A percentile compares a stretch with the other conserved stretches of the same genome.
Conservation (phyloP, 371 early-diverging fungal genomes). For the Mortierella sp. region DNA sequence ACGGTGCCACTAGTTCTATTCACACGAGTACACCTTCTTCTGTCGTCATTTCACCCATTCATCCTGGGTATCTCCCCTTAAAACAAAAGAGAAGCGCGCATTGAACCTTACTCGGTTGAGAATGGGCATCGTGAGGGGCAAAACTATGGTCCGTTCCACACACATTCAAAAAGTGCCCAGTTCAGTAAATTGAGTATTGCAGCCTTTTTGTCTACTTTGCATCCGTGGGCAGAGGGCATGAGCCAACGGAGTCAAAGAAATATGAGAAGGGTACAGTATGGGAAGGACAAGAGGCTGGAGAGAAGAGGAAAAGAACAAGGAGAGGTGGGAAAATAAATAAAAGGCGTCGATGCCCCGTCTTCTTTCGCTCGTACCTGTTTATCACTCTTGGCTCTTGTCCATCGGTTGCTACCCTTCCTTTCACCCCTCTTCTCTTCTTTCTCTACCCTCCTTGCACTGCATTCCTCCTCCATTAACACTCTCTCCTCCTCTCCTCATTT, state of each 20-base stretch:
- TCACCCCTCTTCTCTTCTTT: neutral
- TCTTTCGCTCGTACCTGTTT: neutral
- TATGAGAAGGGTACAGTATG: no score
- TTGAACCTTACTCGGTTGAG: neutral
- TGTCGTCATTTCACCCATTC: neutral
- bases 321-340: neutral
- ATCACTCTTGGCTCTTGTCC: no score
- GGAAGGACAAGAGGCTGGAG: neutral
- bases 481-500: neutral
- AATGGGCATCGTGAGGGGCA: neutral
- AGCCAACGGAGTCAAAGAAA: neutral
- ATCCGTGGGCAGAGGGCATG: neutral
- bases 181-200: neutral
- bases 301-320: neutral
- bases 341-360: neutral
- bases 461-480: neutral
- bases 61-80: neutral
- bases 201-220: neutral
- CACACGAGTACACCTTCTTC: neutral
- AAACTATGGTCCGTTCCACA: conserved; percentile 6
- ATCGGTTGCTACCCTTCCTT: no score
- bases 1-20: neutral
- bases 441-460: neutral
- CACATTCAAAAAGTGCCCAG: neutral
- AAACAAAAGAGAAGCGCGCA: neutral